Conservation (phyloP, 257 asterid genomes). For the Fraxinus quadrangulata region DNA sequence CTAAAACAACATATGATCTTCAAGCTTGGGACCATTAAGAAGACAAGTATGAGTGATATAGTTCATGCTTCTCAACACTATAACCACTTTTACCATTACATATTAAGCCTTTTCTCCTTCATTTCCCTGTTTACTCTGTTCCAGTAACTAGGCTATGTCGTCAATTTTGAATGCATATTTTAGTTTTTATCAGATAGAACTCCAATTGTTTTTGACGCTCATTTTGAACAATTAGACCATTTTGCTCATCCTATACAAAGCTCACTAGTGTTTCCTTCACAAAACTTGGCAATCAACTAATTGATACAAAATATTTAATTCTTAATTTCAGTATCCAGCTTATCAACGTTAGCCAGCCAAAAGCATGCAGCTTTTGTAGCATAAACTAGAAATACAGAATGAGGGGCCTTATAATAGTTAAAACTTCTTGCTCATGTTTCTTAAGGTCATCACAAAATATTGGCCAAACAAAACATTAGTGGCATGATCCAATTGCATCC, state of each 20-base stretch:
- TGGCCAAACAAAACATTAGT: not conserved
- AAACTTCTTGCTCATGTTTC: not conserved
- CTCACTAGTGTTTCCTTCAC: not conserved
- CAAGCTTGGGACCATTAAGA: conserved; percentile 10
- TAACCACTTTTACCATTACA: not conserved
- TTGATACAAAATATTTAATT: not conserved
- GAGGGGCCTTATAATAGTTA: not conserved
- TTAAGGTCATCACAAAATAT: conserved; percentile 1
- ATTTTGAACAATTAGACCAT: not conserved
- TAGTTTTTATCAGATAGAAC: not conserved
- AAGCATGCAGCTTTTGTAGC: not conserved
- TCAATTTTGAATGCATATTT: not conserved
- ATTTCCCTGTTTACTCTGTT: not conserved
- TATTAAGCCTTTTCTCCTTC: not conserved
- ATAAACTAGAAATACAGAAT: not conserved
- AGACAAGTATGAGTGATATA: not conserved
- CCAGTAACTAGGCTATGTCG: not conserved
- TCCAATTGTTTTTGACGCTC: not conserved
- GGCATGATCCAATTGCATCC: conserved; percentile 3
- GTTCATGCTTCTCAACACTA: not conserved
- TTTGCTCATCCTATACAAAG: not conserved
- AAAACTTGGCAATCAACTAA: not conserved
- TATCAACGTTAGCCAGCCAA: not conserved
- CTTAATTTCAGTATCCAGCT: not conserved
- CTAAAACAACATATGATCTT: conserved; percentile 2